Evolutionary conservation across 2,329 filamentous ascomycete genomes (phyloP), one percentile per base, ranked within the genome.

Genomic region (Apiospora hydei): DNA sequence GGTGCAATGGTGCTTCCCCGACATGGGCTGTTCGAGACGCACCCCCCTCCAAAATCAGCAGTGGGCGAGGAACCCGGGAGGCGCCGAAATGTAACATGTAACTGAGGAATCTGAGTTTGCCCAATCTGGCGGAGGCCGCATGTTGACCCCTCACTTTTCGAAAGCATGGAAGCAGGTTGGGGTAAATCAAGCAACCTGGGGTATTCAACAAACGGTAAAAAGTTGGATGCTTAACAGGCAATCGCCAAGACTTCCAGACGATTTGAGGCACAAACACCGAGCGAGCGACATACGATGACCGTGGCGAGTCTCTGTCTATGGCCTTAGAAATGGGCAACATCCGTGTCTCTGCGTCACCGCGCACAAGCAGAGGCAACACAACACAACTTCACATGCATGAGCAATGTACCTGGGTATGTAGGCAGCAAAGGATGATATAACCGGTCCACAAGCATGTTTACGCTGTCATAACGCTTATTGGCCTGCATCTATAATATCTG

Each of bases 111-210:
- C 34, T 38, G 53, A 38, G 18, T 38, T 61, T 38, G 53, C 7
- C 53, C 18, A 21, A 57, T 38, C 30, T 61, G 30, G 53, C 8
- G 53, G 30, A n/a, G 34, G 18, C 11, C 38, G 57, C 57, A 41
- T 34, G 41, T 64, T 64, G 34, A 64, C 57, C 57, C 57, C 57
- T 64, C 57, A 64, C 57, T 41, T 64, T 21, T n/a, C 34, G 3
- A n/a, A 41, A 64, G 57, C 30, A 64, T 18, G 57, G 18, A 13
- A 41, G 34, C 57, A 16, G 10, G 57, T 41, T 64, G 57, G 57
- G 34, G 57, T n/a, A 51, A 41, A 41, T 30, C 26, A 34, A 57
- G 51, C 24, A 61, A 34, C 30, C 11, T 13, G 26, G 53, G 53
- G 26, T 21, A 24, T 38, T 38, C 57, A 64, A 64, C 34, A 64